A percentile compares a stretch with the other conserved stretches of the same genome.
Conservation (phyloP, 345 rosid species). For the Ceriops tagal region DNA sequence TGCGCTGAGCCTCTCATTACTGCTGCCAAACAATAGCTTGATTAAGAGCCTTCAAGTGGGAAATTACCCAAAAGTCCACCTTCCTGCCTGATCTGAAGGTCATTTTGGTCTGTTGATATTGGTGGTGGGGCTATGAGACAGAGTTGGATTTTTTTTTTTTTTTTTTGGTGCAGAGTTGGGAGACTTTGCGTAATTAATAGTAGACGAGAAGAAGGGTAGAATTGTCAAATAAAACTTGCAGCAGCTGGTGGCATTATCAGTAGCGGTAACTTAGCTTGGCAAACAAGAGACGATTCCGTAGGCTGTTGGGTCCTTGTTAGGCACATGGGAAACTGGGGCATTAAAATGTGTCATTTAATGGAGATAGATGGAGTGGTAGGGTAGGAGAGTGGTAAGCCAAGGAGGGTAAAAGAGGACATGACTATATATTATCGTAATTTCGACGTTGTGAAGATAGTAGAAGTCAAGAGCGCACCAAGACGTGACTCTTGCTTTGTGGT, state of each 20-base stretch:
- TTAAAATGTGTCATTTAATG: not conserved
- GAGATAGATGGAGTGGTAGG: not conserved
- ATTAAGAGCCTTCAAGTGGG: conserved; percentile 7
- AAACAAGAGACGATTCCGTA: conserved; percentile 21
- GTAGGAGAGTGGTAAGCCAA: not conserved
- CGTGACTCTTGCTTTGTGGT: conserved; percentile 37
- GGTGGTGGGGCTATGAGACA: not conserved
- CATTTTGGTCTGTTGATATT: not conserved
- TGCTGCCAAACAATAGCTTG: conserved; percentile 23
- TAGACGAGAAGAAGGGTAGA: not conserved
- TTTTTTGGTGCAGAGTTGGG: conserved; percentile 18
- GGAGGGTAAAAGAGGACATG: not conserved
- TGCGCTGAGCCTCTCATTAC: conserved; percentile 17
- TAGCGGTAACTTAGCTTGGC: conserved; percentile 18
- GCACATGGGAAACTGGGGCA: not conserved
- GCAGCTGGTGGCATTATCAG: not conserved
- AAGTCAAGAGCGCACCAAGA: conserved; percentile 97
- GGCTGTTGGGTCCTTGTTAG: conserved; percentile 4
- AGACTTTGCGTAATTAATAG: conserved; percentile 36
- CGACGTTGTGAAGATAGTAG: conserved; percentile 1
- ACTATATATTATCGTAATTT: not conserved
- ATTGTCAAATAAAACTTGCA: conserved; percentile 8
- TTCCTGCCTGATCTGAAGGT: not conserved
- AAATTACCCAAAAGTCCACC: conserved; percentile 50
- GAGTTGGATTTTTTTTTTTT: not conserved